Evolutionary conservation across 2,329 filamentous ascomycete genomes (phyloP).

Genomic region (Huntiella omanensis): DNA sequence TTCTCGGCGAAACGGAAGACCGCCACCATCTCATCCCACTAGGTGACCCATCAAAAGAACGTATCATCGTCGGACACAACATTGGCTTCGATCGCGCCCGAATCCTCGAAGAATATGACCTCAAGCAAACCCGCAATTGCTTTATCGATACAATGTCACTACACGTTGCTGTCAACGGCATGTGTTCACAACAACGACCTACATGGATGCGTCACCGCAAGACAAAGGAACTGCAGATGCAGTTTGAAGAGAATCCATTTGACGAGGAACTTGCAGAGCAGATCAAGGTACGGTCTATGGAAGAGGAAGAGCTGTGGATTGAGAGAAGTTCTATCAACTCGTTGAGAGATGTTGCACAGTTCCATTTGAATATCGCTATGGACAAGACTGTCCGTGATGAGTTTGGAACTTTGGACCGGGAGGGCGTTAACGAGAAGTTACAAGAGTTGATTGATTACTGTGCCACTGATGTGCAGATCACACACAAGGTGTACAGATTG

Average conservation of each 20-base stretch:
- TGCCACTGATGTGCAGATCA: slow-evolving; percentile 81
- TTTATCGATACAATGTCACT: slow-evolving; percentile 97
- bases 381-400: slow-evolving; percentile 77
- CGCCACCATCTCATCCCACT: slow-evolving; percentile 72
- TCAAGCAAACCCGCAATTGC: slow-evolving; percentile 64
- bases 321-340: slow-evolving; percentile 91
- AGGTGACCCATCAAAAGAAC: slow-evolving; percentile 52
- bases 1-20: slow-evolving; percentile 62
- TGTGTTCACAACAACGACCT: slow-evolving; percentile 91
- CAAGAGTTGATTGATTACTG: slow-evolving; percentile 85
- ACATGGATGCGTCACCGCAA: slow-evolving; percentile 98
- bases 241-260: slow-evolving; percentile 51
- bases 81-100: slow-evolving; percentile 86
- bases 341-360: slow-evolving; percentile 83
- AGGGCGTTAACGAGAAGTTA: slow-evolving; percentile 49
- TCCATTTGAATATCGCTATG: slow-evolving; percentile 78
- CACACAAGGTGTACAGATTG: slow-evolving; percentile 82
- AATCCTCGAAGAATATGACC: slow-evolving; percentile 71
- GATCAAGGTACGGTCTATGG: slow-evolving; percentile 46
- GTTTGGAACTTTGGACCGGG: slow-evolving; percentile 64
- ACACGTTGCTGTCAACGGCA: slow-evolving; percentile 93
- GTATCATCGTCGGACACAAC: slow-evolving; percentile 84
- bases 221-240: slow-evolving; percentile 64
- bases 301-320: slow-evolving; percentile 92
- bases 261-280: slow-evolving; percentile 53